Evolutionary conservation across 164 flowering plant genomes (phyloP).

Genomic region (Kalanchoe fedtschenkoi): DNA sequence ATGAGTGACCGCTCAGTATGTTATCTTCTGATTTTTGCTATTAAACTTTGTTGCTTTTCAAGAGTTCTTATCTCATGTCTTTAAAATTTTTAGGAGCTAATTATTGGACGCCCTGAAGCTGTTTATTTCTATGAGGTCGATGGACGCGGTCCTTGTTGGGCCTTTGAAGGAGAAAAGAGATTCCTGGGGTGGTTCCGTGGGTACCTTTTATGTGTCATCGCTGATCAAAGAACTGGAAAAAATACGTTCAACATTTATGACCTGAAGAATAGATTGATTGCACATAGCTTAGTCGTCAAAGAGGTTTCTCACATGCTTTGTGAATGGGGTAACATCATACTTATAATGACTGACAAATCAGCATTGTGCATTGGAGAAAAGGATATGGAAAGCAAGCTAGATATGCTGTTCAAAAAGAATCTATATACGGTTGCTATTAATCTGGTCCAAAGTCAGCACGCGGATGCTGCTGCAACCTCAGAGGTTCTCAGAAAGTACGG

Average conservation of each 20-base stretch:
- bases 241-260: constrained; percentile 85
- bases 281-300: constrained; percentile 64
- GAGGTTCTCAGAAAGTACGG: constrained; percentile 93
- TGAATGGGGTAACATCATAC: constrained; percentile 95
- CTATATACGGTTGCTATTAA: constrained; percentile 92
- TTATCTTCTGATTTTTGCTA: constrained; percentile 3
- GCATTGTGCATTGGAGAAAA: constrained; percentile 78
- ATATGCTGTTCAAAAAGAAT: constrained; percentile 95
- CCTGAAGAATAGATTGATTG: constrained; percentile 83
- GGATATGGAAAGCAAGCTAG: constrained; percentile 99
- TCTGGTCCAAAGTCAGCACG: constrained; percentile 94
- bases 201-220: constrained; percentile 78
- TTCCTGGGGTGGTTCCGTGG: constrained; percentile 98
- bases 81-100: constrained; percentile 47
- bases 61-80: neutral
- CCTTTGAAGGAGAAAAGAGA: constrained; percentile 95
- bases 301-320: constrained; percentile 92
- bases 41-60: neutral
- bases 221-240: constrained; percentile 66
- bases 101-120: constrained; percentile 92
- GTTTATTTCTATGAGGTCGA: constrained; percentile 93
- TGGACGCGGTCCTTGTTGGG: constrained; percentile 99
- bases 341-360: constrained; percentile 72
- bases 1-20: constrained; percentile 92
- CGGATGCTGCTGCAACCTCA: constrained; percentile 98